Conservation (phyloP, 345 rosid species). For the Aquilaria yunnanensis region DNA sequence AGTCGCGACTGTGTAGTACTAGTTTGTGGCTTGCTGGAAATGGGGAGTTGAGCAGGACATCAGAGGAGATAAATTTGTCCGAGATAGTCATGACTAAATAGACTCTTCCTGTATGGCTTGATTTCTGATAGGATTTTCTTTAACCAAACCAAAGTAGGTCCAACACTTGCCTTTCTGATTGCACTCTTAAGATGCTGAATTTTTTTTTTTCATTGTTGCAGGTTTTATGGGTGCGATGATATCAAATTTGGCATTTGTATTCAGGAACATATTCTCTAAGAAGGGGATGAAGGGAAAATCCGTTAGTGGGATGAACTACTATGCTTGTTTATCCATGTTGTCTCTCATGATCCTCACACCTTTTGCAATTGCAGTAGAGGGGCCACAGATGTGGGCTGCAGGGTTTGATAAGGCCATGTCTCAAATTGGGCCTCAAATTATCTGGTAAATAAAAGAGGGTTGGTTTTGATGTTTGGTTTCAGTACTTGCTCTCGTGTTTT, state of each 20-base stretch:
- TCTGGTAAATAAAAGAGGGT: constrained; percentile 37
- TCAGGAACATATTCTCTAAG: constrained; percentile 35
- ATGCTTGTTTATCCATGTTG: constrained; percentile 84
- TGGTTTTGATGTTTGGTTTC: too few species aligned
- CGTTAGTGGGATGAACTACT: constrained; percentile 95
- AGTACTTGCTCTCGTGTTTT: too few species aligned
- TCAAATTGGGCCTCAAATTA: constrained; percentile 69
- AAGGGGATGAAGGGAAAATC: constrained; percentile 91
- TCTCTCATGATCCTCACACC: constrained; percentile 85
- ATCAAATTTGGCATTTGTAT: constrained; percentile 33
- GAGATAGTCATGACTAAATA: too few species aligned
- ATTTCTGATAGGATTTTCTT: too few species aligned
- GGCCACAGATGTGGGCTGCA: constrained; percentile 87
- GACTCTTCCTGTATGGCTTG: too few species aligned
- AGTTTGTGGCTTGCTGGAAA: neutral
- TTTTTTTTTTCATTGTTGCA: constrained; percentile 5
- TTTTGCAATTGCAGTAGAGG: constrained; percentile 86
- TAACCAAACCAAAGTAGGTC: too few species aligned
- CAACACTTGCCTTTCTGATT: too few species aligned
- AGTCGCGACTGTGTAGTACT: neutral
- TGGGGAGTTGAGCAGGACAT: too few species aligned
- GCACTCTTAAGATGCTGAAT: constrained; percentile 8
- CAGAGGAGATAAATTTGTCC: too few species aligned
- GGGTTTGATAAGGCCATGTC: constrained; percentile 74
- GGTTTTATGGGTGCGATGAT: constrained; percentile 38